Evolutionary conservation across 2,329 filamentous ascomycete genomes (phyloP).

Genomic region (Fusarium ambrosium): DNA sequence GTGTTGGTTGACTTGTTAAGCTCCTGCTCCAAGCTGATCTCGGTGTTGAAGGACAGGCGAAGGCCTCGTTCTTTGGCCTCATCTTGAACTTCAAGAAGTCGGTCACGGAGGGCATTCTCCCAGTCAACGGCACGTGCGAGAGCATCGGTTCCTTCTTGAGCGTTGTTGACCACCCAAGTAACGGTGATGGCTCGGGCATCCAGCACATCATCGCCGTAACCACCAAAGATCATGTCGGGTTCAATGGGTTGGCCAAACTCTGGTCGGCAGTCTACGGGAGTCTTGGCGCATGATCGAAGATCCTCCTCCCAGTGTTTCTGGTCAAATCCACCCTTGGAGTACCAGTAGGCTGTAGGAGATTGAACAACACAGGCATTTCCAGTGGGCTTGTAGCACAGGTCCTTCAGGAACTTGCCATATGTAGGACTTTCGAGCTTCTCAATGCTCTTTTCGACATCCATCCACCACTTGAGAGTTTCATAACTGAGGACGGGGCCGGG

Average conservation of each 20-base stretch:
- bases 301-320: conserved; percentile 76
- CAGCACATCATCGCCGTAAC: conserved; percentile 76
- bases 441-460: conserved; percentile 86
- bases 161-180: conserved; percentile 96
- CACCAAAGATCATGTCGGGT: conserved; percentile 87
- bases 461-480: conserved; percentile 94
- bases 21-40: conserved; percentile 94
- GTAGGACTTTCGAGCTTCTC: conserved; percentile 77
- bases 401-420: conserved; percentile 77
- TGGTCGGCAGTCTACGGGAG: conserved; percentile 87
- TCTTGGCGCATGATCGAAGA: conserved; percentile 79
- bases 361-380: conserved; percentile 92
- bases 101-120: conserved; percentile 82
- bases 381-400: conserved; percentile 95
- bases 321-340: conserved; percentile 63
- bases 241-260: conserved; percentile 91
- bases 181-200: conserved; percentile 86
- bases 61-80: conserved; percentile 85
- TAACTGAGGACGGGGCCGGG: conserved; percentile 86
- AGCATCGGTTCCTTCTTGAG: conserved; percentile 78
- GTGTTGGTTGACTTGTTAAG: conserved; percentile 99
- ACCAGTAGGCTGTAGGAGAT: conserved; percentile 91
- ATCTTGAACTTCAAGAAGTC: conserved; percentile 81
- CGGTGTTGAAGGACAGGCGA: conserved; percentile 92
- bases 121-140: conserved; percentile 87